Percentiles rank a stretch among this genome's conserved stretches.
phyloP scores from a whole-genome alignment of 371 early-diverging fungal species.

The Globomyces sp. region DNA sequence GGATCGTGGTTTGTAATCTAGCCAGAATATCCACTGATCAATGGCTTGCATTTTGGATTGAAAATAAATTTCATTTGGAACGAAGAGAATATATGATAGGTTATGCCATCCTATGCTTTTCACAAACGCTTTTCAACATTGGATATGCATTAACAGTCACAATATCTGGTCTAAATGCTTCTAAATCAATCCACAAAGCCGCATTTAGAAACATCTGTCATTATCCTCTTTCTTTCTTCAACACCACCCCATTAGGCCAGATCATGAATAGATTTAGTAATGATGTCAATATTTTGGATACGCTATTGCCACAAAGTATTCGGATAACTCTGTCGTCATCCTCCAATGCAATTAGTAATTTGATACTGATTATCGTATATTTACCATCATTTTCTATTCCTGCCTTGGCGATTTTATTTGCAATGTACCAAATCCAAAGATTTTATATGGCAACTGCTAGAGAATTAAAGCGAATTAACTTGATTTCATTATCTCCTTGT shows the following conservation, averaged over 20 bases:
- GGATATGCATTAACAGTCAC: too few species aligned
- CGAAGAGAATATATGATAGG: too few species aligned
- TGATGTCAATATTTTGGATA: not conserved
- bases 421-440: conserved; percentile 15
- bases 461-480: conserved; percentile 70
- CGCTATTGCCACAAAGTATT: conserved; percentile 19
- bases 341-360: conserved; percentile 19
- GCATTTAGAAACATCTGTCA: too few species aligned
- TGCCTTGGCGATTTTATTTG: conserved; percentile 5
- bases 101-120: too few species aligned
- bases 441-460: conserved; percentile 45
- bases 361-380: conserved; percentile 24
- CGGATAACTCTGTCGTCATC: not conserved
- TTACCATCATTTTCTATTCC: conserved; percentile 6
- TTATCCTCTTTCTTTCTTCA: too few species aligned
- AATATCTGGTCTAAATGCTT: not conserved
- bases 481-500: conserved; percentile 66
- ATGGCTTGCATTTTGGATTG: too few species aligned
- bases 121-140: too few species aligned
- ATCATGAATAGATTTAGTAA: too few species aligned
- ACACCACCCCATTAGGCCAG: too few species aligned
- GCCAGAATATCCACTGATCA: too few species aligned
- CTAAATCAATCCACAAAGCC: not conserved
- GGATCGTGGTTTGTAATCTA: too few species aligned
- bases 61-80: too few species aligned